phyloP scores from a whole-genome alignment of 495 filamentous ascomycete species.

The Penicillium soppii region DNA sequence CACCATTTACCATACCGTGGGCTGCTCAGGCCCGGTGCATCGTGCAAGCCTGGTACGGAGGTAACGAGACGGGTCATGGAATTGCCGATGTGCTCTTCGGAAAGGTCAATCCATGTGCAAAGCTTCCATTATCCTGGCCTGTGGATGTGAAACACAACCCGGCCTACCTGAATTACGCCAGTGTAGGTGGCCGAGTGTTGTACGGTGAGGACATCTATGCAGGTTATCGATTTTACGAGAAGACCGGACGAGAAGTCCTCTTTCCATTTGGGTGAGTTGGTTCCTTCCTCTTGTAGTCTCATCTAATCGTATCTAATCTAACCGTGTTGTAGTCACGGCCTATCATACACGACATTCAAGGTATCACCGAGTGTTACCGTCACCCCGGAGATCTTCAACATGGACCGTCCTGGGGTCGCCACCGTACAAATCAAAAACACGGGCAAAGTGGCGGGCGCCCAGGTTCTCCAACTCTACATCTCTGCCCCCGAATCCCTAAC shows the following conservation, averaged over 20 bases:
- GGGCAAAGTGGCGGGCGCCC: conserved; percentile 55
- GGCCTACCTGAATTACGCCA: conserved; percentile 65
- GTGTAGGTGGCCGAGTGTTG: conserved; percentile 52
- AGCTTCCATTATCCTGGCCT: conserved; percentile 60
- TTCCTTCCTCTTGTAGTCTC: neutral
- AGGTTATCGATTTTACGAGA: conserved; percentile 78
- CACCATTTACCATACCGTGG: conserved; percentile 81
- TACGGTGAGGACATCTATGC: conserved; percentile 74
- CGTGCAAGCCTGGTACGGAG: conserved; percentile 67
- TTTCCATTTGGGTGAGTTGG: conserved; percentile 22
- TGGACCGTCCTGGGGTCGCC: conserved; percentile 53
- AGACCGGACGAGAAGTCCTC: conserved; percentile 39
- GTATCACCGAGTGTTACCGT: conserved; percentile 38
- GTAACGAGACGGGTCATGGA: conserved; percentile 56
- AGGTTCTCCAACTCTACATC: conserved; percentile 75
- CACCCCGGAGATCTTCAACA: conserved; percentile 47
- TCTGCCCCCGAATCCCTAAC: conserved; percentile 43
- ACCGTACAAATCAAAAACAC: conserved; percentile 50
- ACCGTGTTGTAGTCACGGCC: conserved; percentile 48
- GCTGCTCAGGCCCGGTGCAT: conserved; percentile 61
- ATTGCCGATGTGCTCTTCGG: conserved; percentile 60
- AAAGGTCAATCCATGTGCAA: conserved; percentile 50
- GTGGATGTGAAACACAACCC: conserved; percentile 62
- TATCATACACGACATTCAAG: conserved; percentile 70
- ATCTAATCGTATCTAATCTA: too few relatives aligned